phyloP scores from a whole-genome alignment of 805 yeast species.

The Monosporozyma yasuniensis region DNA sequence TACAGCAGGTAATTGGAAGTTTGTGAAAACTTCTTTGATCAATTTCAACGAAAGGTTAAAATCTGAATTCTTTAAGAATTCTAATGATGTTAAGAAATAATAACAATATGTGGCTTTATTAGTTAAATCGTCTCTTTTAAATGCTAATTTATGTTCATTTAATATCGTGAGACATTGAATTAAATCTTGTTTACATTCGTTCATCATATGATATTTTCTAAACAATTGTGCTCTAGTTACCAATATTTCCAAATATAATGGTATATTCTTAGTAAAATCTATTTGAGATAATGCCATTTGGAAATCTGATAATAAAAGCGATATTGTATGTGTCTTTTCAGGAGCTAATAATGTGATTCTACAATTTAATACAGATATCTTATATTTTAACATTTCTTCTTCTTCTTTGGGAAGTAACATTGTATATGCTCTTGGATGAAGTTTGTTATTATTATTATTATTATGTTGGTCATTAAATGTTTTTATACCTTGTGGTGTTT shows the following conservation, averaged over 20 bases:
- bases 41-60: slow-evolving; percentile 2
- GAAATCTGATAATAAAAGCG: slow-evolving; percentile 8
- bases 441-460: too few species aligned
- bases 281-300: slow-evolving; percentile 11
- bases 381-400: slow-evolving; percentile 1
- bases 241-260: slow-evolving; percentile 13
- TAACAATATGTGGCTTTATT: slow-evolving; percentile 12
- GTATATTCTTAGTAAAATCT: slow-evolving; percentile 6
- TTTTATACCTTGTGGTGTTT: background rate
- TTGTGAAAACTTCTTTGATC: slow-evolving; percentile 6
- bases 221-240: slow-evolving; percentile 19
- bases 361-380: slow-evolving; percentile 12
- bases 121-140: slow-evolving; percentile 9
- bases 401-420: background rate
- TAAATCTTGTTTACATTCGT: slow-evolving; percentile 11
- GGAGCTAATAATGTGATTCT: slow-evolving; percentile 14
- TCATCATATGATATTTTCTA: slow-evolving; percentile 10
- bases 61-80: slow-evolving; percentile 3
- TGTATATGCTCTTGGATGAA: background rate
- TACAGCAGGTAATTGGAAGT: slow-evolving; percentile 9
- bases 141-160: slow-evolving; percentile 4
- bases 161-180: slow-evolving; percentile 9
- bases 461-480: too few species aligned
- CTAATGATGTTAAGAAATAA: slow-evolving; percentile 10
- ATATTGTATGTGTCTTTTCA: slow-evolving; percentile 3